phyloP scores from a whole-genome alignment of 306 rosid genomes.

The Prinsepia uniflora region DNA sequence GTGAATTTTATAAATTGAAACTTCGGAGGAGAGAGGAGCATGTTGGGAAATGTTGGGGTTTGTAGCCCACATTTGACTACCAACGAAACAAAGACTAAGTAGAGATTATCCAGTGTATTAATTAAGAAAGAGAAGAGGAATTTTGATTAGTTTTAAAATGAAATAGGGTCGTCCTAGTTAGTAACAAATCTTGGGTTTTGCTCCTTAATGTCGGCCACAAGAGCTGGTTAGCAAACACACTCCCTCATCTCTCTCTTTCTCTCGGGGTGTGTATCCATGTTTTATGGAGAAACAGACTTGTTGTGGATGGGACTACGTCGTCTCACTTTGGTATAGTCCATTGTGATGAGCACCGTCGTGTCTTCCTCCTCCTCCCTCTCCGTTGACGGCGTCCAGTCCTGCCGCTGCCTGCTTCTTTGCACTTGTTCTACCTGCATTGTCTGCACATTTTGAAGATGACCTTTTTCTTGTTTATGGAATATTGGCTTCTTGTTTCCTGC shows the following conservation, averaged over 20 bases:
- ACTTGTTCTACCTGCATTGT: conserved; percentile 26
- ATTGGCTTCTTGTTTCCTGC: conserved; percentile 7
- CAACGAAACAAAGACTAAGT: background rate
- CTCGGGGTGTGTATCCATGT: conserved; percentile 12
- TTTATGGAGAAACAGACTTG: conserved; percentile 59
- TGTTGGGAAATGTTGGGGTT: conserved; percentile 23
- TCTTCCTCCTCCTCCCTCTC: conserved; percentile 20
- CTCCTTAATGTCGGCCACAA: conserved; percentile 40
- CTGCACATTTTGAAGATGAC: background rate
- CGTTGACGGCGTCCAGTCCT: conserved; percentile 30
- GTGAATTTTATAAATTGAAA: too few species aligned
- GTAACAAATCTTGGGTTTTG: conserved; percentile 36
- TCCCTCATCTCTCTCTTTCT: conserved; percentile 14
- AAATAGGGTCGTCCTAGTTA: conserved; percentile 17
- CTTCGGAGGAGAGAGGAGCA: background rate
- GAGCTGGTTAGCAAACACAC: conserved; percentile 19
- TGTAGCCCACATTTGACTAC: conserved; percentile 28
- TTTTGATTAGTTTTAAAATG: background rate
- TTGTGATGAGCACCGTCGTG: conserved; percentile 46
- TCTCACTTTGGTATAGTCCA: conserved; percentile 58
- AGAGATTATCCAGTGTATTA: background rate
- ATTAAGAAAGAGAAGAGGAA: conserved; percentile 14
- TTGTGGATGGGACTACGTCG: conserved; percentile 72
- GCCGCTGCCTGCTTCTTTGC: conserved; percentile 39
- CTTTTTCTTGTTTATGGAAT: conserved; percentile 8